phyloP scores from a whole-genome alignment of 176 grass and related monocot species.

The Carex pumila region DNA sequence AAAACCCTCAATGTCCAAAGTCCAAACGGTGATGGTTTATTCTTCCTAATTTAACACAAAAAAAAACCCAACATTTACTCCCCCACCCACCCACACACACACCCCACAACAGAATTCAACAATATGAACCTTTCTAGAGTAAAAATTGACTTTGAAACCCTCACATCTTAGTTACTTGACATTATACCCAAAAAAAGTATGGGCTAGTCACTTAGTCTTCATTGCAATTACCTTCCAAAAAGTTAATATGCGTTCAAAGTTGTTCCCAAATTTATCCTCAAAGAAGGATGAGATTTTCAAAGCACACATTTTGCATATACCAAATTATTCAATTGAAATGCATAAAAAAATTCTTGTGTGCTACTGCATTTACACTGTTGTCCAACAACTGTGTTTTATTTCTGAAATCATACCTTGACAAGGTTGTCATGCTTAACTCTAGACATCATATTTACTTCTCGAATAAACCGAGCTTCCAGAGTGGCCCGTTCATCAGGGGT shows the following conservation, averaged over 20 bases:
- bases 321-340: not conserved
- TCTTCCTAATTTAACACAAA: not conserved
- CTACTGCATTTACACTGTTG: not conserved
- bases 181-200: not conserved
- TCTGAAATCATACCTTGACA: slow-evolving; percentile 56
- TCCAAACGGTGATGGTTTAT: not conserved
- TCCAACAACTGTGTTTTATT: not conserved
- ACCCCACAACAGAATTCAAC: not conserved
- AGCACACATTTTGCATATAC: not conserved
- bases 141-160: not conserved
- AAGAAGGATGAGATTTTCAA: not conserved
- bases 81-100: too few species aligned
- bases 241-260: not conserved
- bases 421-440: slow-evolving; percentile 91
- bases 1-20: not conserved
- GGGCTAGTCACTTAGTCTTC: not conserved
- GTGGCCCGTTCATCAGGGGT: slow-evolving; percentile 56
- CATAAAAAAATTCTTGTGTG: not conserved
- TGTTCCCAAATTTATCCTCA: not conserved
- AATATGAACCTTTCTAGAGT: not conserved
- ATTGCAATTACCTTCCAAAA: not conserved
- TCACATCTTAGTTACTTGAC: not conserved
- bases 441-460: slow-evolving; percentile 93
- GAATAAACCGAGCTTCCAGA: slow-evolving; percentile 85
- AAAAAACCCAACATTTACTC: too few species aligned